These are phyloP conservation scores for Pterulicium gracile DNA, from an alignment of 1,284 basidiomycete species.

Conservation along the genomic window DNA sequence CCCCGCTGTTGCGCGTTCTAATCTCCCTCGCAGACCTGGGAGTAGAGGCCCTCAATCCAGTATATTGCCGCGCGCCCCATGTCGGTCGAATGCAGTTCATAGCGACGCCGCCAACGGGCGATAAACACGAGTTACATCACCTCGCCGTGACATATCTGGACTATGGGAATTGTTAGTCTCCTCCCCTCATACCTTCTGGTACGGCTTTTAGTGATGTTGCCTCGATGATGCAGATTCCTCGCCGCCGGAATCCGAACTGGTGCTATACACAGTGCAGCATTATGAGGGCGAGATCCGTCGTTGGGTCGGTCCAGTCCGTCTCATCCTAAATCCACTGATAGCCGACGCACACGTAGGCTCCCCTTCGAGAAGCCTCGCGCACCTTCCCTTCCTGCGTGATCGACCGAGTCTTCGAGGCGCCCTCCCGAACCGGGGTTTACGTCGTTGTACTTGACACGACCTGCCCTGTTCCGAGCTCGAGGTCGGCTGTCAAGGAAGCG, in stretches of 20 bases:
- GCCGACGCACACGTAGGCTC: conserved; percentile 15
- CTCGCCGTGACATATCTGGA: conserved; percentile 44
- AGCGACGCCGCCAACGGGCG: conserved; percentile 5
- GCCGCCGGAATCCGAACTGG: conserved; percentile 37
- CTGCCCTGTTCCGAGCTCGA: conserved; percentile 24
- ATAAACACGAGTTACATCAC: conserved; percentile 26
- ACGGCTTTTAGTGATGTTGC: too few species aligned
- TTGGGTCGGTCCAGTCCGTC: conserved; percentile 18
- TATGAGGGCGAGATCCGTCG: conserved; percentile 10
- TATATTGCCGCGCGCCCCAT: conserved; percentile 8
- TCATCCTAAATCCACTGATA: not conserved
- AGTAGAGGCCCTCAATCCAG: conserved; percentile 13
- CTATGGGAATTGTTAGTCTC: conserved; percentile 45
- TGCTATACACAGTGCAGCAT: conserved; percentile 27
- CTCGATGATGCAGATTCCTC: conserved; percentile 30
- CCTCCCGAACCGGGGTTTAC: conserved; percentile 23
- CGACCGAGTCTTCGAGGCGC: conserved; percentile 23
- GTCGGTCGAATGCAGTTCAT: conserved; percentile 5
- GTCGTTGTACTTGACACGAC: conserved; percentile 34
- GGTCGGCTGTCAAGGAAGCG: conserved; percentile 26
- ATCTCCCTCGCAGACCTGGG: not conserved
- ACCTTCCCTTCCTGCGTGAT: conserved; percentile 29
- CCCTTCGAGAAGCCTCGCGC: conserved; percentile 26
- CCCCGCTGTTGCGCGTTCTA: too few species aligned
- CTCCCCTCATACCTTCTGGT: conserved; percentile 5